Conservation (phyloP, 352 stramenopile species). For the Pythium biforme region DNA sequence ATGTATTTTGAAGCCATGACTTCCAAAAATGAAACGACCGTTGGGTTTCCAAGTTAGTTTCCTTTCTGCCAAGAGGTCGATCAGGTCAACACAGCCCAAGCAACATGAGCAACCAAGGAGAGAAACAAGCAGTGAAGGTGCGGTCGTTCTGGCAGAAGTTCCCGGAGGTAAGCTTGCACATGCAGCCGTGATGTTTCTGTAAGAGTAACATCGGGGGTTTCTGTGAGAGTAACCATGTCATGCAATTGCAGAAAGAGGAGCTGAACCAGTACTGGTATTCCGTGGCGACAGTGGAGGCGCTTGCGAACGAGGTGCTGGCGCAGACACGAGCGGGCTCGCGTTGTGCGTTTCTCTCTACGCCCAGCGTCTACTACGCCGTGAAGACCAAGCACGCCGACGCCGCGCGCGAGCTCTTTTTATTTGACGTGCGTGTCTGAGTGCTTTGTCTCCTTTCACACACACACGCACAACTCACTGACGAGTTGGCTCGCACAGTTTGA, state of each 20-base stretch:
- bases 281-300: slow-evolving; percentile 73
- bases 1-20: slow-evolving; percentile 19
- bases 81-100: background rate
- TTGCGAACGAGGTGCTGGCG: slow-evolving; percentile 60
- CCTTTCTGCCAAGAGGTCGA: background rate
- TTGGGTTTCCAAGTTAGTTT: slow-evolving; percentile 6
- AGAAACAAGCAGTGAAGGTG: slow-evolving; percentile 14
- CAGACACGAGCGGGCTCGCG: slow-evolving; percentile 42
- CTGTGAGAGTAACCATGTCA: too few species aligned
- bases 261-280: slow-evolving; percentile 98
- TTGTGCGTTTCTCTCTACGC: slow-evolving; percentile 93
- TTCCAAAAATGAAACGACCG: slow-evolving; percentile 8
- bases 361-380: slow-evolving; percentile 92
- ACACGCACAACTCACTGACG: too few species aligned
- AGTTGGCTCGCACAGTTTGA: slow-evolving; percentile 60
- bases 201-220: too few species aligned
- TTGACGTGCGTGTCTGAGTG: too few species aligned
- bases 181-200: too few species aligned
- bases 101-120: slow-evolving; percentile 23
- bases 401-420: slow-evolving; percentile 67
- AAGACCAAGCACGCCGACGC: slow-evolving; percentile 33
- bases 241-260: slow-evolving; percentile 78
- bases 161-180: slow-evolving; percentile 40
- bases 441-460: too few species aligned
- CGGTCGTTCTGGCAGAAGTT: slow-evolving; percentile 70